phyloP scores from a whole-genome alignment of 306 rosid genomes.

The Oemleria cerasiformis region DNA sequence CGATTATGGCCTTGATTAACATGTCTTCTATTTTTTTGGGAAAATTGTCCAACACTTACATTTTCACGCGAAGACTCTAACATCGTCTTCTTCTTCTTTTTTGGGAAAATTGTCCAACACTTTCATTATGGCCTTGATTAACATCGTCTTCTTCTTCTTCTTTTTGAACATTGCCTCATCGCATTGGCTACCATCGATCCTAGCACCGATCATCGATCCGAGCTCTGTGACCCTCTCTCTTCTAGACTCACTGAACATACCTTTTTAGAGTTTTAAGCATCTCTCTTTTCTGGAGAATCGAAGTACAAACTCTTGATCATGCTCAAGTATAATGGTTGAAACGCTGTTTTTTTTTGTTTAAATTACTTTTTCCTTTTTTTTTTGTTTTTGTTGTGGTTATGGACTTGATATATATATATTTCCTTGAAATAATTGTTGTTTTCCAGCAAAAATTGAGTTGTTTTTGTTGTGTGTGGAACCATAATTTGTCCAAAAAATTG shows the following conservation, averaged over 20 bases:
- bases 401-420: background rate
- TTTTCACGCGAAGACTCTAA: too few species aligned
- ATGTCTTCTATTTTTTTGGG: too few species aligned
- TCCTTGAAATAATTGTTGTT: background rate
- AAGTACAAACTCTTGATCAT: slow-evolving; percentile 15
- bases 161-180: slow-evolving; percentile 38
- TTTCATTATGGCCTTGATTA: too few species aligned
- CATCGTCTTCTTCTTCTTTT: too few species aligned
- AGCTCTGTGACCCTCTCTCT: slow-evolving; percentile 7
- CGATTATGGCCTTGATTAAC: too few species aligned
- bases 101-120: too few species aligned
- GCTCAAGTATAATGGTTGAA: slow-evolving; percentile 16
- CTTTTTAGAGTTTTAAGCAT: slow-evolving; percentile 11
- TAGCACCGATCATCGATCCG: too few species aligned
- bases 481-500: too few species aligned
- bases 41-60: too few species aligned
- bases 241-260: background rate
- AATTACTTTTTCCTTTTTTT: background rate
- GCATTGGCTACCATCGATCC: slow-evolving; percentile 23
- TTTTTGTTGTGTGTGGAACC: too few species aligned
- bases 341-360: background rate
- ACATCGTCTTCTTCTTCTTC: too few species aligned
- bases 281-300: background rate
- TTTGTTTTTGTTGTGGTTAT: background rate
- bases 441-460: background rate